Conservation (phyloP, 2,329 filamentous ascomycete genomes). For the Aschersonia sp. region DNA sequence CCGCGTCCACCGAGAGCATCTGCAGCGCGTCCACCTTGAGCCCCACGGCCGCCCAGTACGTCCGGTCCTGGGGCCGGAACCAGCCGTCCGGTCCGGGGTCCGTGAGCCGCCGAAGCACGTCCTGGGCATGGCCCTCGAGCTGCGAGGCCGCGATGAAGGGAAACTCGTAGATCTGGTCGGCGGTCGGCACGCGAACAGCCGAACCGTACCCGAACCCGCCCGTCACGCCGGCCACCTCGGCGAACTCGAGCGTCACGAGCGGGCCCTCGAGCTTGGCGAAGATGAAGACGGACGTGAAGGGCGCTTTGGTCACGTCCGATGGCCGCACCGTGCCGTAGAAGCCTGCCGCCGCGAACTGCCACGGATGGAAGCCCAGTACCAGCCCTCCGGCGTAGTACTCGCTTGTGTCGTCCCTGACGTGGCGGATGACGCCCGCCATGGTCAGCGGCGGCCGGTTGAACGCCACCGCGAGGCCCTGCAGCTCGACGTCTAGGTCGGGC, state of each 20-base stretch:
- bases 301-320: not conserved
- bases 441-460: slow-evolving; percentile 20
- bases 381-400: slow-evolving; percentile 23
- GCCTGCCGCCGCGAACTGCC: slow-evolving; percentile 22
- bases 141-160: slow-evolving; percentile 7
- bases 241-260: slow-evolving; percentile 21
- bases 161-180: slow-evolving; percentile 6
- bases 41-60: slow-evolving; percentile 23
- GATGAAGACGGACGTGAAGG: slow-evolving; percentile 19
- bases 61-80: slow-evolving; percentile 14
- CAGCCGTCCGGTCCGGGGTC: slow-evolving; percentile 9
- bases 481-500: slow-evolving; percentile 8
- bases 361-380: slow-evolving; percentile 18
- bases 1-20: slow-evolving; percentile 19
- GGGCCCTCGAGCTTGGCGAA: slow-evolving; percentile 24
- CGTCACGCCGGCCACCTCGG: slow-evolving; percentile 17
- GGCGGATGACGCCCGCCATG: slow-evolving; percentile 19
- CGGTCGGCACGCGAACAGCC: slow-evolving; percentile 14
- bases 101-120: slow-evolving; percentile 1
- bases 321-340: slow-evolving; percentile 17
- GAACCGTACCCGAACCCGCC: slow-evolving; percentile 27
- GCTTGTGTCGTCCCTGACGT: slow-evolving; percentile 9
- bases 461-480: slow-evolving; percentile 14
- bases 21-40: slow-evolving; percentile 22
- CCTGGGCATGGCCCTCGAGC: not conserved